These are phyloP conservation scores for Fusarium dimerum DNA, from an alignment of 2,329 filamentous ascomycete species.

Conservation along the genomic window DNA sequence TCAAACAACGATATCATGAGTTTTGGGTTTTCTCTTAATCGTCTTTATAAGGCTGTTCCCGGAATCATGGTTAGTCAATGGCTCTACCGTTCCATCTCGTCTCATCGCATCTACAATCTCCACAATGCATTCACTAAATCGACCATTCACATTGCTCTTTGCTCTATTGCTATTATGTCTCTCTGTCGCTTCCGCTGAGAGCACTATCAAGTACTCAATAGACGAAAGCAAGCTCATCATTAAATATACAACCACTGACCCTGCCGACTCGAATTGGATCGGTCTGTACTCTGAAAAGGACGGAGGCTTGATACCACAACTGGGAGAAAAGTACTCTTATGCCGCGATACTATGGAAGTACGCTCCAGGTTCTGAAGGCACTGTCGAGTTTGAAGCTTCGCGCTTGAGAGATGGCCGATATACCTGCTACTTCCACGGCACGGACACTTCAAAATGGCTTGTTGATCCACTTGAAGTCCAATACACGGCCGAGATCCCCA, in stretches of 20 bases:
- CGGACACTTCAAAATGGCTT: slow-evolving; percentile 37
- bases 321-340: slow-evolving; percentile 12
- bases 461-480: slow-evolving; percentile 32
- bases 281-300: slow-evolving; percentile 33
- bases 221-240: slow-evolving; percentile 28
- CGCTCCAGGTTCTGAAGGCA: slow-evolving; percentile 28
- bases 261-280: slow-evolving; percentile 39
- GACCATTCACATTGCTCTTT: background rate
- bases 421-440: slow-evolving; percentile 36
- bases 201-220: background rate
- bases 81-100: background rate
- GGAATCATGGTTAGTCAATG: background rate
- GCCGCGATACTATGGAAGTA: slow-evolving; percentile 35
- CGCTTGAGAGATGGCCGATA: slow-evolving; percentile 31
- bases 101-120: background rate
- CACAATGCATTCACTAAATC: background rate
- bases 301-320: slow-evolving; percentile 34
- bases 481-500: slow-evolving; percentile 9
- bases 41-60: no score
- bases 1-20: no score
- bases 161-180: background rate
- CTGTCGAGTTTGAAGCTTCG: slow-evolving; percentile 22
- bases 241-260: slow-evolving; percentile 30
- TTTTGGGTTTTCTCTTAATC: no score
- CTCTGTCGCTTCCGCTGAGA: background rate